Evolutionary conservation across 208 protist genomes (phyloP), one percentile per base, ranked within the genome.

Genomic region (Trypanosoma lewisi): DNA sequence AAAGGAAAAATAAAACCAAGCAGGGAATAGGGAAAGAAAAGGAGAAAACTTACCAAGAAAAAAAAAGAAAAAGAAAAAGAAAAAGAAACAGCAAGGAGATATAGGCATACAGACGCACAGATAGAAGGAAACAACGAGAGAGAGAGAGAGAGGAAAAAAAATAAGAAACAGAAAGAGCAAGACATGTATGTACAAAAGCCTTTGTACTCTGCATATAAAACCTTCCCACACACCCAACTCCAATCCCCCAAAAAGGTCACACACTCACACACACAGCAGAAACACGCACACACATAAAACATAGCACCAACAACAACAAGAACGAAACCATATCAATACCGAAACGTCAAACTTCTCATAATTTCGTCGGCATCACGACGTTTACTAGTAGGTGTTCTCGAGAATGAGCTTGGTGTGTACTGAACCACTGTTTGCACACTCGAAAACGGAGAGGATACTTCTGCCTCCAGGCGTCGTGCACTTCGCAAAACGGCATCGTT

Each of bases 291-390:
- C n/a, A n/a, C n/a, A n/a, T n/a, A 47, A 47, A 47, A 47, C 9
- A 19, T 14, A 7, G 23, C n/a, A 7, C 42, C 8, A 7, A 7
- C 7, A 4, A 19, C n/a, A 47, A 47, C 9, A 19, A 25, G 42
- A 14, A 1, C 52, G n/a, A n/a, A 52, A 21, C 23, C n/a, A 1
- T 21, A 31, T 66, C 51, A 73, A 55, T 41, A 60, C 27, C 31
- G 57, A 67, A 63, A 73, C 4, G 53, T 6, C 16, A 73, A 36
- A 50, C 59, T 73, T 34, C 53, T 54, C 67, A 73, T 73, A 28
- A 73, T 67, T 63, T 73, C 67, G 31, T 73, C 52, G n/a, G 59
- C 67, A 50, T 73, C 60, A 16, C 67, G 67, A 30, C 58, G 52
- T 28, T 34, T 59, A n/a, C 1, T 57, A 44, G 2, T n/a, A 28